Conservation (phyloP, 768 basidiomycete genomes). For the Agrocybe praecox region DNA sequence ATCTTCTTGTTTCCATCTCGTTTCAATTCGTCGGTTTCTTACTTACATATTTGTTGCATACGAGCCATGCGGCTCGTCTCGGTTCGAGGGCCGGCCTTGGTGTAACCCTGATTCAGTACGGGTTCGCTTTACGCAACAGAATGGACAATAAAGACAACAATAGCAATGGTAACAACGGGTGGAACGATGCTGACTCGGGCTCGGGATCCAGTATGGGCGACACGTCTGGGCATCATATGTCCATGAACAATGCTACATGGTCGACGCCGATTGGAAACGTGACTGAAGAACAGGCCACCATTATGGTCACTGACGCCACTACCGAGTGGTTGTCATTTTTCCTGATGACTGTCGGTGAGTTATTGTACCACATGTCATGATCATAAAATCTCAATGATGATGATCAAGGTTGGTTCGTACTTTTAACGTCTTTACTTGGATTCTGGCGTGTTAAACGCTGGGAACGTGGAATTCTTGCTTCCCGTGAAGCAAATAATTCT, state of each 20-base stretch:
- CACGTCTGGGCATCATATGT: constrained; percentile 11
- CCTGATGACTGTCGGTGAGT: constrained; percentile 83
- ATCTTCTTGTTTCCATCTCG: constrained; percentile 88
- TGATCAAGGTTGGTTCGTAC: constrained; percentile 36
- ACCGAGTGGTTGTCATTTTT: constrained; percentile 96
- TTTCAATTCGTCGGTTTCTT: constrained; percentile 97
- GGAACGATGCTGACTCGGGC: constrained; percentile 30
- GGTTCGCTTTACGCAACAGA: constrained; percentile 72
- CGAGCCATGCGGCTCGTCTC: constrained; percentile 90
- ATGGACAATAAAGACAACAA: constrained; percentile 43
- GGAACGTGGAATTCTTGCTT: constrained; percentile 75
- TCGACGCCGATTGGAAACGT: constrained; percentile 20
- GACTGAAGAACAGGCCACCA: constrained; percentile 40
- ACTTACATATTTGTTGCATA: constrained; percentile 92
- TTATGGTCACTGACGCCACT: constrained; percentile 62
- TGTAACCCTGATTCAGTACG: constrained; percentile 96
- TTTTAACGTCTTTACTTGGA: constrained; percentile 87
- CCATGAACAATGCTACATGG: constrained; percentile 27
- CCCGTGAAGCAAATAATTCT: constrained; percentile 39
- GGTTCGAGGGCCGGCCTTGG: constrained; percentile 95
- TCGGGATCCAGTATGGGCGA: constrained; percentile 37
- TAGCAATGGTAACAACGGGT: constrained; percentile 24
- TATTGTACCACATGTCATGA: background rate
- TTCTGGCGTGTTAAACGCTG: constrained; percentile 91
- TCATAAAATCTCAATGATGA: background rate